Conservation (phyloP, 805 yeast species). For the Saccharomycopsis capsularis region DNA sequence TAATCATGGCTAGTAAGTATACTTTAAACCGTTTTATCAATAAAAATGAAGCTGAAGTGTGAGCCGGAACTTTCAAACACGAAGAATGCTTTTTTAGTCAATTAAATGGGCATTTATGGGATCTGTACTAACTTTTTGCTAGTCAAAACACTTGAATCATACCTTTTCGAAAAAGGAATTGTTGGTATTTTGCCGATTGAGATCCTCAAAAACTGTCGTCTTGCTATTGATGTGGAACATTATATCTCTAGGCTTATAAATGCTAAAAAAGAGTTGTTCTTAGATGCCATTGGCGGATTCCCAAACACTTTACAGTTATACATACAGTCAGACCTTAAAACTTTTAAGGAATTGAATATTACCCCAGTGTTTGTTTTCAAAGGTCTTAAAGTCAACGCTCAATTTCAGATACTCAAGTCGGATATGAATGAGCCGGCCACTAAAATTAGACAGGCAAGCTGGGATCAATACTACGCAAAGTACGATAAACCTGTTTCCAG, state of each 20-base stretch:
- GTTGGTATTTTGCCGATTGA: slow-evolving; percentile 12
- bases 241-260: slow-evolving; percentile 58
- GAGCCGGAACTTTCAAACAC: too few species aligned
- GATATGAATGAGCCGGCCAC: not conserved
- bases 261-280: slow-evolving; percentile 53
- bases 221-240: slow-evolving; percentile 27
- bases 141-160: slow-evolving; percentile 17
- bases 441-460: slow-evolving; percentile 33
- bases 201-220: slow-evolving; percentile 30
- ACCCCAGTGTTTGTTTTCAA: slow-evolving; percentile 77
- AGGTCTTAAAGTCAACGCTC: slow-evolving; percentile 46
- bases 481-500: slow-evolving; percentile 3
- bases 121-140: too few species aligned
- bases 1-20: too few species aligned
- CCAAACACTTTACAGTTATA: slow-evolving; percentile 54
- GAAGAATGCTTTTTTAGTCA: too few species aligned
- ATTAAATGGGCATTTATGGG: too few species aligned
- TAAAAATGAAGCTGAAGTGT: too few species aligned
- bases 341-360: slow-evolving; percentile 53
- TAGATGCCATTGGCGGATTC: slow-evolving; percentile 76
- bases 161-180: slow-evolving; percentile 14
- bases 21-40: too few species aligned
- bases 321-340: slow-evolving; percentile 55
- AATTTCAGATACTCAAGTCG: slow-evolving; percentile 26
- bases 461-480: slow-evolving; percentile 37